Percentiles rank a stretch among this genome's conserved stretches.
These are phyloP conservation scores for Geotrichum phurueaensis DNA, from an alignment of 1,139 yeast species.

Conservation along the genomic window DNA sequence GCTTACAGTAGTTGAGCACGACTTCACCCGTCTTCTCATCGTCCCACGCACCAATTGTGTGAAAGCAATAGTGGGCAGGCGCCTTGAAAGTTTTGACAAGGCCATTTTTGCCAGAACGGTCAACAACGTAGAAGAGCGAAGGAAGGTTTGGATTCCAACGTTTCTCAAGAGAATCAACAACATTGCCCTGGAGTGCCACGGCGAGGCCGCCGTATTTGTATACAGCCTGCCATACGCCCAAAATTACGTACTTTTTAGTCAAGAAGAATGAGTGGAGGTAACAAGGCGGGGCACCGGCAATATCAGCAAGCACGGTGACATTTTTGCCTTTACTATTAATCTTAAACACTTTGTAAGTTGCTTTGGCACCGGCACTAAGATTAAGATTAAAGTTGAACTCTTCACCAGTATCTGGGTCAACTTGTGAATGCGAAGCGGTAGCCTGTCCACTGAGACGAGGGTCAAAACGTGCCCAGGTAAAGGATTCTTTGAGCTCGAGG, in stretches of 20 bases:
- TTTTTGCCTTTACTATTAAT: slow-evolving; percentile 7
- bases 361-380: slow-evolving; percentile 12
- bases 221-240: slow-evolving; percentile 21
- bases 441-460: slow-evolving; percentile 15
- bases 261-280: slow-evolving; percentile 21
- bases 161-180: slow-evolving; percentile 17
- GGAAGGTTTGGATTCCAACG: slow-evolving; percentile 18
- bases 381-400: slow-evolving; percentile 20
- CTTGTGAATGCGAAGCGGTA: slow-evolving; percentile 20
- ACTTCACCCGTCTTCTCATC: slow-evolving; percentile 19
- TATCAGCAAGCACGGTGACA: slow-evolving; percentile 15
- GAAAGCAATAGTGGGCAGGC: slow-evolving; percentile 19
- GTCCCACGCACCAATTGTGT: slow-evolving; percentile 20
- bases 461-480: slow-evolving; percentile 16
- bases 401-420: slow-evolving; percentile 18
- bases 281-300: slow-evolving; percentile 16
- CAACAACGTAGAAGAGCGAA: slow-evolving; percentile 18
- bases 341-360: slow-evolving; percentile 19
- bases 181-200: slow-evolving; percentile 14
- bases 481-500: slow-evolving; percentile 17
- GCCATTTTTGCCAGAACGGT: slow-evolving; percentile 17
- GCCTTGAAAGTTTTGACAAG: slow-evolving; percentile 14
- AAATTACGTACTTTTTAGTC: slow-evolving; percentile 19
- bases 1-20: slow-evolving; percentile 16
- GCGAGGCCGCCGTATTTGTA: slow-evolving; percentile 16